Evolutionary conservation across 352 stramenopile genomes (phyloP).

Genomic region (Saprolegnia diclina): DNA sequence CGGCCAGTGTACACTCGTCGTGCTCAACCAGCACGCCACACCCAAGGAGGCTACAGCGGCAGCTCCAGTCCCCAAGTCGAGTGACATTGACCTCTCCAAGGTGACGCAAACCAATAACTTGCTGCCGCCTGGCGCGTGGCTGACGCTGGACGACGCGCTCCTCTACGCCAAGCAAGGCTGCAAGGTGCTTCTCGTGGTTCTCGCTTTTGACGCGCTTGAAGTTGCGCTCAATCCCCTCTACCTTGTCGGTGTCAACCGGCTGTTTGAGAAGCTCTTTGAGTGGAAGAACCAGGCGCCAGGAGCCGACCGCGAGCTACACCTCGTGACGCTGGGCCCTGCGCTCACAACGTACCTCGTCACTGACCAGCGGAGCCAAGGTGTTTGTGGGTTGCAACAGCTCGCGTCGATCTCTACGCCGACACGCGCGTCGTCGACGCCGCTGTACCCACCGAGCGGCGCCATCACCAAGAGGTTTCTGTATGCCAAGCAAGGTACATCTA

Average conservation of each 20-base stretch:
- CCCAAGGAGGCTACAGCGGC: not conserved
- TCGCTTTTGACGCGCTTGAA: conserved; percentile 13
- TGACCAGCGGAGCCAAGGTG: conserved; percentile 54
- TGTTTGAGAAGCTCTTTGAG: conserved; percentile 61
- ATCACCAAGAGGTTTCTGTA: conserved; percentile 77
- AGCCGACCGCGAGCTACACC: conserved; percentile 33
- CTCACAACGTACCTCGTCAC: conserved; percentile 37
- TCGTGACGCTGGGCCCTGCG: conserved; percentile 47
- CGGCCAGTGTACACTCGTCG: conserved; percentile 2
- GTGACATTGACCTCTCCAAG: conserved; percentile 23
- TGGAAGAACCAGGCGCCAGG: conserved; percentile 46
- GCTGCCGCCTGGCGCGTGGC: conserved; percentile 16
- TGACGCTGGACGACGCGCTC: conserved; percentile 19
- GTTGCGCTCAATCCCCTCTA: conserved; percentile 8
- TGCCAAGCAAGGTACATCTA: conserved; percentile 26
- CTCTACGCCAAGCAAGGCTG: conserved; percentile 9
- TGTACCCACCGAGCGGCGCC: conserved; percentile 35
- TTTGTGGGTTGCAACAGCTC: not conserved
- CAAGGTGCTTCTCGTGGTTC: conserved; percentile 2
- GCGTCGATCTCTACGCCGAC: conserved; percentile 5
- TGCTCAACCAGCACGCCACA: conserved; percentile 15
- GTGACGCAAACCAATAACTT: conserved; percentile 27
- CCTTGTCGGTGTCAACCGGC: conserved; percentile 32
- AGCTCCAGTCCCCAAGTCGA: not conserved
- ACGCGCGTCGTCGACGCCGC: conserved; percentile 29